phyloP scores from a whole-genome alignment of 164 flowering plant species.

The Piper betle region DNA sequence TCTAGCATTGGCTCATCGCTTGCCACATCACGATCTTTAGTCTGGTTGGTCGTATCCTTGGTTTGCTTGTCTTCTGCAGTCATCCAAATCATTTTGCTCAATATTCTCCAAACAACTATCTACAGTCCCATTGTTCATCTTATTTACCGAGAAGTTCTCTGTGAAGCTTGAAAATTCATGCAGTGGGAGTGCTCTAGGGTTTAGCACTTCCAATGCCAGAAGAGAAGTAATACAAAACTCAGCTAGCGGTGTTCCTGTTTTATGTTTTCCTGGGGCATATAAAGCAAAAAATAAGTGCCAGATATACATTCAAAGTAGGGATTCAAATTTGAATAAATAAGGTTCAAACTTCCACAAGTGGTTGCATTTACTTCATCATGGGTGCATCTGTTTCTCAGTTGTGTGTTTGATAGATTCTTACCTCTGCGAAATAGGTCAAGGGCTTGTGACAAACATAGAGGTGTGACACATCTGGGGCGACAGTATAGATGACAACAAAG shows the following conservation, averaged over 20 bases:
- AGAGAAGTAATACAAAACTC: constrained; percentile 69
- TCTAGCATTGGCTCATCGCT: constrained; percentile 1
- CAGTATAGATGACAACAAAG: constrained; percentile 72
- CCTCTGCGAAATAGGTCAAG: constrained; percentile 79
- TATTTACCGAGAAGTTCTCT: constrained; percentile 8
- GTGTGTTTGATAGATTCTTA: constrained; percentile 7
- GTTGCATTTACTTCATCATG: neutral
- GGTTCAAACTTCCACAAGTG: neutral
- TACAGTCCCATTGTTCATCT: constrained; percentile 8
- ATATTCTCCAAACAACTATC: constrained; percentile 33
- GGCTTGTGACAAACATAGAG: constrained; percentile 49
- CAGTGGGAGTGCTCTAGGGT: constrained; percentile 66
- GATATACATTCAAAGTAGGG: too few species aligned
- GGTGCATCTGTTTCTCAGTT: neutral
- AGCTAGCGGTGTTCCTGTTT: constrained; percentile 52
- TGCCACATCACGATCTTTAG: neutral
- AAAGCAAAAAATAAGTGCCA: neutral
- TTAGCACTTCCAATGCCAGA: constrained; percentile 57
- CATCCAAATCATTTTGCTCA: constrained; percentile 20
- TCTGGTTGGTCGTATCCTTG: constrained; percentile 8
- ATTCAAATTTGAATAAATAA: neutral
- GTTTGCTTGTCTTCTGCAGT: constrained; percentile 8
- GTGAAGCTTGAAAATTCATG: constrained; percentile 21
- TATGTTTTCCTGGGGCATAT: constrained; percentile 50
- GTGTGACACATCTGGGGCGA: constrained; percentile 53